Base-by-base conservation (phyloP, 2,329 filamentous ascomycete genomes). In the Coccinonectria pachysandricola region DNA sequence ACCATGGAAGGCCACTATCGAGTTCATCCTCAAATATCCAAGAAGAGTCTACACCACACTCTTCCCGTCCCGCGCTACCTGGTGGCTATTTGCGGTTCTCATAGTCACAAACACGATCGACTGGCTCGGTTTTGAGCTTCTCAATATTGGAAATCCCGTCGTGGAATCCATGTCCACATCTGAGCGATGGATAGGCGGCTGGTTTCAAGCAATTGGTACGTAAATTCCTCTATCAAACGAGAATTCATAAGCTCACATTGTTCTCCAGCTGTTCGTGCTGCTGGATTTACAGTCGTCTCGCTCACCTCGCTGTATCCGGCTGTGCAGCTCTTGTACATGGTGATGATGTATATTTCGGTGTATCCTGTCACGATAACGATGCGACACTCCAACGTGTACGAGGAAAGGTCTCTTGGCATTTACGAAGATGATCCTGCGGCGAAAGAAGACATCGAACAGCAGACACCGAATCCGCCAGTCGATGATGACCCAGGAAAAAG, bases 321-420 rank as follows among this genome's bases (percentile, higher is more conserved):
- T 2, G 56, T 77, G 3, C 66, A 75, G 32, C 60, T 78, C 1
- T 50, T 72, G 2, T 77, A 74, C 39, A 57, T 76, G 8, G 62
- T 77, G 29, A 74, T 76, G 59, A 78, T 78, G 70, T 79, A 78
- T 48, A 69, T 78, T 21, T 71, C 71, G 1, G 69, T 65, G 3
- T 77, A 74, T 33, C 74, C 75, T 0, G 64, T 77, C 12, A 65
- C 70, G 14, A 71, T 78, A 32, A 73, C 68, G 1, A 70, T 78
- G 53, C 68, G 77, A 15, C 72, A 76, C 45, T 78, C 75, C 19
- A 82, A 82, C 43, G 71, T 79, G 15, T 83, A 83, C 44, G 77
- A 82, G 46, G 76, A 83, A 42, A 62, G 73, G 6, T 75, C 71
- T 0, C 57, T 82, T 2, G 75, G 75, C 0, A 67, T 77, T 16